A percentile compares a stretch with the other conserved stretches of the same genome.
Conservation (phyloP, 805 yeast genomes). For the Metschnikowia lachancei region DNA sequence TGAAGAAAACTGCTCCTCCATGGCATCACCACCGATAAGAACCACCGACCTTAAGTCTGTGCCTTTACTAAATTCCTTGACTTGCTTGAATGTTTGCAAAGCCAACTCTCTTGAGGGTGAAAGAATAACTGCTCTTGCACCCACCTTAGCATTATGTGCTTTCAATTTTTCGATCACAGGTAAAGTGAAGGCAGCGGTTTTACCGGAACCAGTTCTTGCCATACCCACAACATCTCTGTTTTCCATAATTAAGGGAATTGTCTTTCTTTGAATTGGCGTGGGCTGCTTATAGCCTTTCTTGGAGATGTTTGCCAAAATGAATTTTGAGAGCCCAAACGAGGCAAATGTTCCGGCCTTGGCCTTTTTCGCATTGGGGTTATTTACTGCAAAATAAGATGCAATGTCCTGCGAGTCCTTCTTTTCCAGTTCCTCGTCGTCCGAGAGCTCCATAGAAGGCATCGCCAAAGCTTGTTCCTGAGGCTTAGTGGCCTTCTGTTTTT, state of each 20-base stretch:
- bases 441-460: constrained; percentile 53
- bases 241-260: constrained; percentile 85
- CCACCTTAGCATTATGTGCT: constrained; percentile 80
- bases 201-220: constrained; percentile 99
- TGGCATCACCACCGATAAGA: constrained; percentile 96
- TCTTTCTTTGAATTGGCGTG: constrained; percentile 95
- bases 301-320: constrained; percentile 62
- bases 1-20: constrained; percentile 90
- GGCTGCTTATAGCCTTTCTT: constrained; percentile 92
- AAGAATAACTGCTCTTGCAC: constrained; percentile 81
- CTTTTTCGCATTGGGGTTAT: constrained; percentile 49
- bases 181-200: constrained; percentile 92
- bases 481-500: constrained; percentile 27
- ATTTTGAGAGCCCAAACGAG: constrained; percentile 81
- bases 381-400: constrained; percentile 40
- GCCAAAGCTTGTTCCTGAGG: constrained; percentile 20
- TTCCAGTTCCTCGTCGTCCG: constrained; percentile 41
- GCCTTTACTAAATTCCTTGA: constrained; percentile 82
- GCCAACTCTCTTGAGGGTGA: constrained; percentile 98
- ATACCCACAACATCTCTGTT: constrained; percentile 95
- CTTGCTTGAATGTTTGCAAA: constrained; percentile 81
- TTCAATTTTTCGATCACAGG: constrained; percentile 87
- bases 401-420: constrained; percentile 45
- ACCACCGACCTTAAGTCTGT: constrained; percentile 78
- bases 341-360: constrained; percentile 81